Evolutionary conservation across 2,329 filamentous ascomycete genomes (phyloP).

Genomic region (Penicillium sp.): DNA sequence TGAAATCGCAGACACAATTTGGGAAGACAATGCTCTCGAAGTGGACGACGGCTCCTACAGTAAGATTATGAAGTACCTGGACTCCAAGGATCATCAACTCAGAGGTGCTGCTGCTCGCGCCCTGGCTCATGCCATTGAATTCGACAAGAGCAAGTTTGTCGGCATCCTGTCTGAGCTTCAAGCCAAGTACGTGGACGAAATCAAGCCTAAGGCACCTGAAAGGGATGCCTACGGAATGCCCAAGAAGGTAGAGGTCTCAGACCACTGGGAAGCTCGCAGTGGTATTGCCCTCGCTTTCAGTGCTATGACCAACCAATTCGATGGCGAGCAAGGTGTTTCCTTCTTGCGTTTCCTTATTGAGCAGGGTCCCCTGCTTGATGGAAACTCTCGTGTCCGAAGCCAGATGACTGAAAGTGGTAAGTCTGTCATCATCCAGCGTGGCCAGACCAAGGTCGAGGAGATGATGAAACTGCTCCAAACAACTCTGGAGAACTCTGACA

Average conservation of each 20-base stretch:
- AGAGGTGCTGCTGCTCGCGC: constrained; percentile 80
- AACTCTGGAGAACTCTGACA: constrained; percentile 82
- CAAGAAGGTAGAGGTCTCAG: constrained; percentile 79
- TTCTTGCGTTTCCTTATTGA: constrained; percentile 87
- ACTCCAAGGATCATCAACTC: constrained; percentile 77
- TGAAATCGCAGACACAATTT: constrained; percentile 82
- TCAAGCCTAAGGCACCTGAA: constrained; percentile 79
- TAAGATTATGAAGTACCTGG: constrained; percentile 75
- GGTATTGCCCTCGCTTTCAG: constrained; percentile 86
- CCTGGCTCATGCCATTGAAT: constrained; percentile 71
- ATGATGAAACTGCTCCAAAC: constrained; percentile 91
- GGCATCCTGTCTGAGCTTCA: constrained; percentile 67
- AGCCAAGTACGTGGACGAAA: constrained; percentile 72
- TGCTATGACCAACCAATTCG: constrained; percentile 73
- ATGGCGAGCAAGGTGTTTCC: constrained; percentile 67
- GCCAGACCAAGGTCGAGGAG: constrained; percentile 78
- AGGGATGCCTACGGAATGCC: constrained; percentile 95
- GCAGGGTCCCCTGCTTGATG: constrained; percentile 82
- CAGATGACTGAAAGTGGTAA: constrained; percentile 93
- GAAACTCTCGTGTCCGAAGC: constrained; percentile 72
- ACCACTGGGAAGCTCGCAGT: constrained; percentile 89
- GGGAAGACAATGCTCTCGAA: constrained; percentile 87
- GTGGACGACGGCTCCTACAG: constrained; percentile 66
- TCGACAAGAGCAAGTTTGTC: constrained; percentile 62
- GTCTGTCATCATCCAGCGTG: constrained; percentile 76